Conservation (phyloP, 495 filamentous ascomycete genomes). For the Haplographium delicatum region DNA sequence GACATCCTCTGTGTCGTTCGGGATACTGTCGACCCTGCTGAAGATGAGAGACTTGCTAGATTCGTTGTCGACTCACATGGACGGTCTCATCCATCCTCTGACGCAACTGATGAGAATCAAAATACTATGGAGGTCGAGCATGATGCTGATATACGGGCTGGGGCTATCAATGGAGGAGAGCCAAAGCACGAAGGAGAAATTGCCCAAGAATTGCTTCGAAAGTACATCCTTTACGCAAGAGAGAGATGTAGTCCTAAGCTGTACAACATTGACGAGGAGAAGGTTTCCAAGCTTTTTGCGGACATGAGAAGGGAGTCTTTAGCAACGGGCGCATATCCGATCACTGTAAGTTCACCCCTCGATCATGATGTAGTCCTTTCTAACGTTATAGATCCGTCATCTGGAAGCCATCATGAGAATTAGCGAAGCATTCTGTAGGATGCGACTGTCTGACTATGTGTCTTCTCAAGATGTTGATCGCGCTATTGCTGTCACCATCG, state of each 20-base stretch:
- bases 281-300: constrained; percentile 87
- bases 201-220: constrained; percentile 84
- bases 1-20: constrained; percentile 97
- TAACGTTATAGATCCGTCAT: constrained; percentile 72
- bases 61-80: constrained; percentile 95
- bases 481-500: constrained; percentile 93
- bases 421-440: constrained; percentile 86
- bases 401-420: constrained; percentile 96
- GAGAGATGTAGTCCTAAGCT: constrained; percentile 89
- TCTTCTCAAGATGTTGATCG: constrained; percentile 86
- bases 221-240: constrained; percentile 95
- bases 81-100: constrained; percentile 70
- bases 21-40: constrained; percentile 92
- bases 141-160: constrained; percentile 16
- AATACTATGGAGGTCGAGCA: constrained; percentile 38
- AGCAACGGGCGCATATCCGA: constrained; percentile 94
- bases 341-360: constrained; percentile 64
- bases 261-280: constrained; percentile 97
- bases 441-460: constrained; percentile 93
- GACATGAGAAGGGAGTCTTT: constrained; percentile 93
- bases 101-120: constrained; percentile 48
- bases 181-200: constrained; percentile 72
- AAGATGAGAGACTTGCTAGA: constrained; percentile 89
- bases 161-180: constrained; percentile 39
- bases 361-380: neutral